Base-by-base conservation (phyloP, 116 monocot species). In the Iris pallida region DNA sequence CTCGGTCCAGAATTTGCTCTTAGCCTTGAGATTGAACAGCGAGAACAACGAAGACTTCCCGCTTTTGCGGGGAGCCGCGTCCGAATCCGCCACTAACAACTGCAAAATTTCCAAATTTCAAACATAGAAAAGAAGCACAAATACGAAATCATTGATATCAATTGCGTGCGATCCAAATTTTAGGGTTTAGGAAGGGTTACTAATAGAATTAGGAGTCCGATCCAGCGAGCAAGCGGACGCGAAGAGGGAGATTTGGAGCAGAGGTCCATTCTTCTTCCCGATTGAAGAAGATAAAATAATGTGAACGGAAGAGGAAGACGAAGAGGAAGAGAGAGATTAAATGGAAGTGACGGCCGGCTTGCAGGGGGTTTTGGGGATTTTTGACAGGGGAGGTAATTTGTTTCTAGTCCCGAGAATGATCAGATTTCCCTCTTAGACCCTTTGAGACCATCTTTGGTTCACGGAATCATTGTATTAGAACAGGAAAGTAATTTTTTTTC, bases 1-100 rank as follows among this genome's bases (percentile, higher is more conserved):
- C 52, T 97, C 97, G 11, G 78, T 90, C 97, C 97, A 97, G 59
- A 97, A 97, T 83, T 84, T 92, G 61, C 90, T 97, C 80, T 80
- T 90, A 18, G 73, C 45, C 66, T 90, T 97, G 54, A 97, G 85
- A 68, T 92, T 92, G 74, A 97, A 97, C 66, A 97, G 76, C 14
- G 97, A 97, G 61, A 97, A 97, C 42, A 97, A 81, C n/a, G 86
- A 82, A 7, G 83, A 78, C 48, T 73, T 90, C 47, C 69, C 75
- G 51, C 64, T 64, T 20, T 79, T 83, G 20, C 61, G 74, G 10
- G 68, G n/a, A 47, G 83, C 71, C 11, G 96, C 92, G 19, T 57
- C 52, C 4, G 66, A 72, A 14, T 63, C 73, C 14, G 55, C 74
- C n/a, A 48, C 47, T 30, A 83, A 19, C 15, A 77, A 55, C 88